Conservation (phyloP, 495 filamentous ascomycete species). For the Xylaria sp. region DNA sequence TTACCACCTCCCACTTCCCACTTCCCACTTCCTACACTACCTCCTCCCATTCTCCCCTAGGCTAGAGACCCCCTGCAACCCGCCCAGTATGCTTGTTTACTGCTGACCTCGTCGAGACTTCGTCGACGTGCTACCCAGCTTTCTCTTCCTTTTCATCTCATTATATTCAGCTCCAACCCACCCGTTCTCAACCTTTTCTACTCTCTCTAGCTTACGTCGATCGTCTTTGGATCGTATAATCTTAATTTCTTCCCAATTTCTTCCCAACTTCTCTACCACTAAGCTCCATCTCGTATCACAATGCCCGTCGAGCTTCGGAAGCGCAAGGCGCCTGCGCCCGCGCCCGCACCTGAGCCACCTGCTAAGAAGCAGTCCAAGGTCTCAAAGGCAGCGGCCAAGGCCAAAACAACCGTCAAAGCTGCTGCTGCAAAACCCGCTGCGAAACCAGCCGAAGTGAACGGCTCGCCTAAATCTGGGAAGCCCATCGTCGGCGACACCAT, state of each 20-base stretch:
- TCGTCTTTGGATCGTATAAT: constrained; percentile 11
- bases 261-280: neutral
- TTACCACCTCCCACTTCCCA: neutral
- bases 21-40: neutral
- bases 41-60: constrained; percentile 12
- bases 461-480: constrained; percentile 39
- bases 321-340: constrained; percentile 71
- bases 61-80: constrained; percentile 28
- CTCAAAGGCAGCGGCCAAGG: constrained; percentile 42
- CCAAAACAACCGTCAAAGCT: constrained; percentile 49
- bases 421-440: constrained; percentile 42
- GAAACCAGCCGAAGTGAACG: constrained; percentile 46
- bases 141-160: constrained; percentile 1
- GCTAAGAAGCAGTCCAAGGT: constrained; percentile 60
- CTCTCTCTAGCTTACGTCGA: neutral
- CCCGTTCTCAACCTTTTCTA: neutral
- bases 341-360: constrained; percentile 59
- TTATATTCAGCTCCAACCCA: neutral
- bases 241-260: constrained; percentile 7
- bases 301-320: constrained; percentile 74
- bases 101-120: constrained; percentile 24
- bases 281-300: neutral
- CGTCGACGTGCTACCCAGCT: constrained; percentile 20
- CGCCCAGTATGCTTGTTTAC: constrained; percentile 29
- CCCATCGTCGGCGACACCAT: constrained; percentile 60